phyloP scores from a whole-genome alignment of 306 rosid species.

The Pyrus pyrifolia region DNA sequence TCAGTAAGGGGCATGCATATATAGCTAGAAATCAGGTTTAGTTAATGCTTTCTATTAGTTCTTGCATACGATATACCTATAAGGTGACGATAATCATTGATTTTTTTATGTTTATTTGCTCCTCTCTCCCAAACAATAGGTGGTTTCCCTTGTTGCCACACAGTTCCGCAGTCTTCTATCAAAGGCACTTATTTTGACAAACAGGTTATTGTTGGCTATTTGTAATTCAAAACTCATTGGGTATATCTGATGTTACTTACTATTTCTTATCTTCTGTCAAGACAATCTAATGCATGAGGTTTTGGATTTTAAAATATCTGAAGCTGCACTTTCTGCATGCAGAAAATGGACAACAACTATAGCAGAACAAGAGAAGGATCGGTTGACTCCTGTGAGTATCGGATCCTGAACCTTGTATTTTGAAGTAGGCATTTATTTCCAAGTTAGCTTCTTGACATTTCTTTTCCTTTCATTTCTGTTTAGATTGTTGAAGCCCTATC shows the following conservation, averaged over 20 bases:
- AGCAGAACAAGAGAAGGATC: constrained; percentile 72
- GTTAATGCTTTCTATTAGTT: constrained; percentile 8
- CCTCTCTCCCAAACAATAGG: constrained; percentile 28
- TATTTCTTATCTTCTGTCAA: constrained; percentile 3
- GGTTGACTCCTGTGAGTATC: constrained; percentile 79
- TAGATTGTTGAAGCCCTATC: constrained; percentile 88
- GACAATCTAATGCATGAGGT: not conserved
- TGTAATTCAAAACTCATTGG: constrained; percentile 1
- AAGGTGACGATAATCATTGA: constrained; percentile 3
- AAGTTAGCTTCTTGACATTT: constrained; percentile 24
- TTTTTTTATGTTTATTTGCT: constrained; percentile 11
- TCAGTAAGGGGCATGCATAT: constrained; percentile 75
- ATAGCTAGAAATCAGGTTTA: constrained; percentile 84
- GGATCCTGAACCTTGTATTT: constrained; percentile 1
- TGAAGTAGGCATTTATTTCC: not conserved
- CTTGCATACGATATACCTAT: not conserved
- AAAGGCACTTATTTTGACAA: constrained; percentile 70
- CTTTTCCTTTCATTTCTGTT: constrained; percentile 2
- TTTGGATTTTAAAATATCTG: constrained; percentile 9
- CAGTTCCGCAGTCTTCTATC: constrained; percentile 80
- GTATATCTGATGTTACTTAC: not conserved
- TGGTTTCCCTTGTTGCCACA: constrained; percentile 70
- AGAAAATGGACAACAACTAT: constrained; percentile 88
- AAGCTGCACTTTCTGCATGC: constrained; percentile 34
- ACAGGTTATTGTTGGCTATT: constrained; percentile 50